Conservation (phyloP, 73 alveolate genomes). For the Blepharisma stoltei region DNA sequence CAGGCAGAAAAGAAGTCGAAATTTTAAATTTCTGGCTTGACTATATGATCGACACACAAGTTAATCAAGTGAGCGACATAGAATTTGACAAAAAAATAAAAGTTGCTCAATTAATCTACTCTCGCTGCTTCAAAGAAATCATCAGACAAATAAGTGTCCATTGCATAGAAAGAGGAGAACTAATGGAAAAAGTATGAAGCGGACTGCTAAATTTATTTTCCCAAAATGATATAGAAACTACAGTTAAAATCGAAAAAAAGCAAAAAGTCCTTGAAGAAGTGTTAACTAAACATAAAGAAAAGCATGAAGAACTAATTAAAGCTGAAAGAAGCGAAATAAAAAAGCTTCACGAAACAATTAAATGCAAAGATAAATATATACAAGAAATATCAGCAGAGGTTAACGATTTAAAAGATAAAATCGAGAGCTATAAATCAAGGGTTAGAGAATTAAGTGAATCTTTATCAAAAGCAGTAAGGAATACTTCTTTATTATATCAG, state of each 20-base stretch:
- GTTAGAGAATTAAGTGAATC: background rate
- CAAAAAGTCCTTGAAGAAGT: background rate
- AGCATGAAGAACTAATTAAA: background rate
- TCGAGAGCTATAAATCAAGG: background rate
- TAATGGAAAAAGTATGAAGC: constrained; percentile 43
- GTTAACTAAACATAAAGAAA: background rate
- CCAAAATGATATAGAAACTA: background rate
- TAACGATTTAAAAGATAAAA: background rate
- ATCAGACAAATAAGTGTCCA: constrained; percentile 44
- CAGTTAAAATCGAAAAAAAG: background rate
- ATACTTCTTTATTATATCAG: background rate
- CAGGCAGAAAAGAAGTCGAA: constrained; percentile 41
- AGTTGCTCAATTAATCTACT: constrained; percentile 37
- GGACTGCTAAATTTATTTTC: constrained; percentile 29
- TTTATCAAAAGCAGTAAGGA: background rate
- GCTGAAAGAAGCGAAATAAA: background rate
- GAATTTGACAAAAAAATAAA: constrained; percentile 11
- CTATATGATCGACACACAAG: constrained; percentile 32
- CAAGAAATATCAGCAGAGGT: background rate
- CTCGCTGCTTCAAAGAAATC: constrained; percentile 50
- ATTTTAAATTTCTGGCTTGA: constrained; percentile 27
- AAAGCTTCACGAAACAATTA: background rate
- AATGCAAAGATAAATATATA: background rate
- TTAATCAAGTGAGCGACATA: background rate
- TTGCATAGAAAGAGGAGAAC: constrained; percentile 48